Conservation (phyloP, 768 basidiomycete genomes). For the Sistotremastrum niveocremeum region DNA sequence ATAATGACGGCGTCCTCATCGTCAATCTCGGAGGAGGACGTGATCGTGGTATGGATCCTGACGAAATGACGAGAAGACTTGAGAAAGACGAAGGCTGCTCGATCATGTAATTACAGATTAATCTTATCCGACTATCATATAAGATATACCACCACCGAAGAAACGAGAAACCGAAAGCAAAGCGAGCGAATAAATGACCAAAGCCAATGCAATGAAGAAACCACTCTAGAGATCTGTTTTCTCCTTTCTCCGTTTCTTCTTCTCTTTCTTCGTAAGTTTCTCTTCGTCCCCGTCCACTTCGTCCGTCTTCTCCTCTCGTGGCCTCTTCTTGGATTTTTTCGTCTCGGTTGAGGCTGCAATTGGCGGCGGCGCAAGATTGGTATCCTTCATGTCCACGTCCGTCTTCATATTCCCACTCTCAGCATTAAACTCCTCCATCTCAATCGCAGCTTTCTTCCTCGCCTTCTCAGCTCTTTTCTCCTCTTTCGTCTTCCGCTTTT, state of each 20-base stretch:
- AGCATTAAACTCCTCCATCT: constrained; percentile 6
- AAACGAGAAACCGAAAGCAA: too few relatives aligned
- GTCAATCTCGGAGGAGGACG: constrained; percentile 45
- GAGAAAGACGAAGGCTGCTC: constrained; percentile 43
- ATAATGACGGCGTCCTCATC: constrained; percentile 75
- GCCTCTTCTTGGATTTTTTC: constrained; percentile 19
- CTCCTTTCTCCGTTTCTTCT: constrained; percentile 11
- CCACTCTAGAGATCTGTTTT: constrained; percentile 11
- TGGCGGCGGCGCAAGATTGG: constrained; percentile 3
- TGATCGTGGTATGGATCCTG: constrained; percentile 33
- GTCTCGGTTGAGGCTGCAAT: constrained; percentile 1
- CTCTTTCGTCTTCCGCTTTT: constrained; percentile 10
- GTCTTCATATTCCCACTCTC: constrained; percentile 11
- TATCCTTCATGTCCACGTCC: constrained; percentile 12
- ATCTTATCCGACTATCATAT: too few relatives aligned
- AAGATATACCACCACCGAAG: too few relatives aligned
- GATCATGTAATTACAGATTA: constrained; percentile 41
- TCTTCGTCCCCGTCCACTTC: constrained; percentile 5
- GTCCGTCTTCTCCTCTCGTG: constrained; percentile 5
- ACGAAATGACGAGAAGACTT: constrained; percentile 43
- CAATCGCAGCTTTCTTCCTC: constrained; percentile 11
- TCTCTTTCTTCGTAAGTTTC: constrained; percentile 3
- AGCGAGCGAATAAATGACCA: too few relatives aligned
- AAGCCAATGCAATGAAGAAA: too few relatives aligned
- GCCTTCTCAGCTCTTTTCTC: constrained; percentile 13